phyloP scores from a whole-genome alignment of 2,329 filamentous ascomycete genomes.

The Apiospora aurea region DNA sequence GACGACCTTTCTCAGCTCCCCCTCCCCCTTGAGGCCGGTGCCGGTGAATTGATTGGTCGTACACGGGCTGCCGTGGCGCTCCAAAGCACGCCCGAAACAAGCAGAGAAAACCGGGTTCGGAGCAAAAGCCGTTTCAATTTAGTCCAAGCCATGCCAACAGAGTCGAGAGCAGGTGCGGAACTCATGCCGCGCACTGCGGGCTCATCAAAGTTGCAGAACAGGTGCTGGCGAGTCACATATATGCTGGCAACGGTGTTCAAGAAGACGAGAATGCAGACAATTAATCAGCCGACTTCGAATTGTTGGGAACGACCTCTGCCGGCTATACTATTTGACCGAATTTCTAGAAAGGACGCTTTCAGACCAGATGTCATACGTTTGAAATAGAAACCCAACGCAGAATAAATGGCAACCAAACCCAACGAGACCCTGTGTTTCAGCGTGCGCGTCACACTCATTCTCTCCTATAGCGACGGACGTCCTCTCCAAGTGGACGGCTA shows the following conservation, averaged over 20 bases:
- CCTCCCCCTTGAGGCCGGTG: background rate
- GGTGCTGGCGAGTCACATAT: background rate
- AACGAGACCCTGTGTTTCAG: background rate
- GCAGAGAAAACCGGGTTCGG: background rate
- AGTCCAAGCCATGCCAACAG: background rate
- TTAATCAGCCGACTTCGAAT: background rate
- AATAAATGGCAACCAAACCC: background rate
- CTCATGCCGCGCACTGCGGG: background rate
- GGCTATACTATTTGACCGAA: background rate
- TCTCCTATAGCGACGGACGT: background rate
- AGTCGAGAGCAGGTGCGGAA: background rate
- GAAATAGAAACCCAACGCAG: background rate
- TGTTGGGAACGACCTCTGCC: background rate
- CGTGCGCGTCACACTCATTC: background rate
- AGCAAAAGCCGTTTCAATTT: background rate
- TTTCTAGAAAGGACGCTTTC: background rate
- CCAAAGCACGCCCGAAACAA: slow-evolving; percentile 10
- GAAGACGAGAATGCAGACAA: background rate
- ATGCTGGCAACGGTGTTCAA: background rate
- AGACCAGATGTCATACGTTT: background rate
- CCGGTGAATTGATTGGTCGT: background rate
- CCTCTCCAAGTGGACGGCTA: background rate
- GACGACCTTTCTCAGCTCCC: background rate
- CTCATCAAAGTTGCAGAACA: background rate
- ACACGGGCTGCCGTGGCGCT: slow-evolving; percentile 10